Percentiles rank a stretch among this genome's conserved stretches.
phyloP scores from a whole-genome alignment of 371 early-diverging fungal species.

The Mucor mucedo region DNA sequence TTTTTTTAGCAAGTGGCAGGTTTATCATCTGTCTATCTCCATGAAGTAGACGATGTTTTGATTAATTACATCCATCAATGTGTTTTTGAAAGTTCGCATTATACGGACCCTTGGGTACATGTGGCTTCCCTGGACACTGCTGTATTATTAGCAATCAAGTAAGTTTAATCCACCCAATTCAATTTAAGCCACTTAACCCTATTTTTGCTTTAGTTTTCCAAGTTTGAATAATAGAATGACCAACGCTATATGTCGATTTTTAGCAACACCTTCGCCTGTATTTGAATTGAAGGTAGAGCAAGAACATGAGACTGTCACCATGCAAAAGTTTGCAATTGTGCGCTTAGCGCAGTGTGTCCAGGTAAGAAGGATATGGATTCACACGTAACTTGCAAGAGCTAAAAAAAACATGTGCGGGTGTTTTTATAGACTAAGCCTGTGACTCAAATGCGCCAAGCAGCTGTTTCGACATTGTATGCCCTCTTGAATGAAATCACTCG shows the following conservation, averaged over 20 bases:
- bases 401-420: background rate
- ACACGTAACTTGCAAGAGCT: background rate
- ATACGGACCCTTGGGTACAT: conserved; percentile 57
- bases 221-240: conserved; percentile 57
- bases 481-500: conserved; percentile 60
- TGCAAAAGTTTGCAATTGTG: conserved; percentile 61
- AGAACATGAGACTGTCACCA: conserved; percentile 29
- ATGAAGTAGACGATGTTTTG: conserved; percentile 69
- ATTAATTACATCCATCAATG: conserved; percentile 60
- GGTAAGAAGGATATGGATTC: conserved; percentile 30
- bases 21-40: conserved; percentile 60
- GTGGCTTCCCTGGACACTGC: conserved; percentile 63
- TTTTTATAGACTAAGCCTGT: conserved; percentile 37
- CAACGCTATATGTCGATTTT: conserved; percentile 61
- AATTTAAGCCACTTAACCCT: background rate
- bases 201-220: conserved; percentile 43
- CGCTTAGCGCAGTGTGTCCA: conserved; percentile 65
- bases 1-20: conserved; percentile 62
- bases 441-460: conserved; percentile 48
- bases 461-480: conserved; percentile 61
- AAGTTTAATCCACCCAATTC: conserved; percentile 14
- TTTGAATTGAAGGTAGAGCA: conserved; percentile 49
- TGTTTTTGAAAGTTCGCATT: conserved; percentile 54
- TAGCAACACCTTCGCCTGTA: conserved; percentile 66
- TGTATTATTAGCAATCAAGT: conserved; percentile 65